Evolutionary conservation across 2,329 filamentous ascomycete species (phyloP).

Genomic region (Pseudocercospora fijiensis): DNA sequence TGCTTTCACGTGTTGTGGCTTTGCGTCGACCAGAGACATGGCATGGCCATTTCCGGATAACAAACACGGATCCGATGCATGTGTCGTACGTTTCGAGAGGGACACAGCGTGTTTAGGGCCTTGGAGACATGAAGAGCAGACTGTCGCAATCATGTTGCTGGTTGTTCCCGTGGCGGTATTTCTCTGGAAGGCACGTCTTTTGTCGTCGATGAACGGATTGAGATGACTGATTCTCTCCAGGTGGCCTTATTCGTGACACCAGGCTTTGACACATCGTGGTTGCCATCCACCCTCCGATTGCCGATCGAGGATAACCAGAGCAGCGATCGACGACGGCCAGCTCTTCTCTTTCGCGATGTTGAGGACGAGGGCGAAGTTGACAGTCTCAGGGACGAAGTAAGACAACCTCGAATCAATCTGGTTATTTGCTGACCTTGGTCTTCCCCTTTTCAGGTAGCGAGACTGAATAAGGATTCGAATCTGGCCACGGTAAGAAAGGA

Average conservation of each 20-base stretch:
- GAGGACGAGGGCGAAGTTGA: conserved; percentile 32
- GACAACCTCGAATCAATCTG: conserved; percentile 29
- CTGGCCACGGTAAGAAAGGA: not conserved
- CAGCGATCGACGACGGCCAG: conserved; percentile 17
- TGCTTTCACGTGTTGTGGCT: conserved; percentile 64
- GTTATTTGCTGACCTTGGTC: too few species aligned
- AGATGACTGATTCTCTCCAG: conserved; percentile 17
- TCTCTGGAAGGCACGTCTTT: conserved; percentile 54
- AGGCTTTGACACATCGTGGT: conserved; percentile 32
- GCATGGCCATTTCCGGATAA: conserved; percentile 60
- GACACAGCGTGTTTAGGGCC: conserved; percentile 51
- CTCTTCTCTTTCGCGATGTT: conserved; percentile 31
- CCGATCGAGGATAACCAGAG: conserved; percentile 23
- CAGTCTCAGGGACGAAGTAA: conserved; percentile 35
- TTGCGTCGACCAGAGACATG: conserved; percentile 58
- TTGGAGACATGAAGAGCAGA: conserved; percentile 59
- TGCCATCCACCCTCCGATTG: conserved; percentile 32
- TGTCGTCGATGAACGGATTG: not conserved
- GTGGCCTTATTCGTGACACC: conserved; percentile 31
- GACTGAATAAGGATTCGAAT: not conserved
- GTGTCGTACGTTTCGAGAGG: conserved; percentile 51
- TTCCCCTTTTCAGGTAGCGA: not conserved
- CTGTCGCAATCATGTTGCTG: conserved; percentile 56
- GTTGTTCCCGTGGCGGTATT: conserved; percentile 55
- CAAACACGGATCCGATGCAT: conserved; percentile 40